Conservation (phyloP, 169 alveolate species). For the Plasmodium vivax region DNA sequence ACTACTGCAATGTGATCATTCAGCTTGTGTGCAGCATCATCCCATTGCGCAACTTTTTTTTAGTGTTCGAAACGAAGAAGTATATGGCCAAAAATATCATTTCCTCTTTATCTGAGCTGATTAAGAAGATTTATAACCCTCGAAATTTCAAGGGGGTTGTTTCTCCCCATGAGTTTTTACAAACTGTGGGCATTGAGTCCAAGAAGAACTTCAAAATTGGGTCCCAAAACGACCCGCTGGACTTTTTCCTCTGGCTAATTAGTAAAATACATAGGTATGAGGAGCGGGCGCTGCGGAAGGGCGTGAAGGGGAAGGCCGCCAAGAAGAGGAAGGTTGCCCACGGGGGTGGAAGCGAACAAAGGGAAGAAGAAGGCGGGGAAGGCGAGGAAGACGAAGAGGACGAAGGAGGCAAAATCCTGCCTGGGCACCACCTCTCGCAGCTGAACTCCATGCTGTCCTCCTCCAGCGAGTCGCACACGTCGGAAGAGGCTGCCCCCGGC, state of each 20-base stretch:
- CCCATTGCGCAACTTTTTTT: conserved; percentile 77
- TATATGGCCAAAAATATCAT: conserved; percentile 90
- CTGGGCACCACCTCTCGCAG: background rate
- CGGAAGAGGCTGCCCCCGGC: background rate
- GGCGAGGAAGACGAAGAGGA: background rate
- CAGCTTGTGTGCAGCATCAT: conserved; percentile 87
- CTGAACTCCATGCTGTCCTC: background rate
- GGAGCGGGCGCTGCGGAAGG: conserved; percentile 9
- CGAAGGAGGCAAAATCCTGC: background rate
- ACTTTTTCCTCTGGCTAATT: conserved; percentile 94
- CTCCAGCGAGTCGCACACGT: background rate
- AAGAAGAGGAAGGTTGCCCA: background rate
- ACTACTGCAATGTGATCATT: conserved; percentile 95
- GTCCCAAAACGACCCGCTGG: conserved; percentile 93
- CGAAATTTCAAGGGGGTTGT: conserved; percentile 97
- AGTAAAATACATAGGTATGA: conserved; percentile 84
- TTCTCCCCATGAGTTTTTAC: conserved; percentile 97
- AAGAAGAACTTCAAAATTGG: conserved; percentile 87
- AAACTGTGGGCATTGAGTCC: conserved; percentile 87
- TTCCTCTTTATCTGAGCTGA: conserved; percentile 92
- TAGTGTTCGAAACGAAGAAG: conserved; percentile 75
- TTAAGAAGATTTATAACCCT: conserved; percentile 97
- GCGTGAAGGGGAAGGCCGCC: background rate
- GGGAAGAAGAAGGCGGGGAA: background rate
- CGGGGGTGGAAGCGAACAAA: background rate